Percentiles rank a stretch among this genome's conserved stretches.
phyloP scores from a whole-genome alignment of 2,329 filamentous ascomycete genomes.

The Colletotrichum neosansevieriae region DNA sequence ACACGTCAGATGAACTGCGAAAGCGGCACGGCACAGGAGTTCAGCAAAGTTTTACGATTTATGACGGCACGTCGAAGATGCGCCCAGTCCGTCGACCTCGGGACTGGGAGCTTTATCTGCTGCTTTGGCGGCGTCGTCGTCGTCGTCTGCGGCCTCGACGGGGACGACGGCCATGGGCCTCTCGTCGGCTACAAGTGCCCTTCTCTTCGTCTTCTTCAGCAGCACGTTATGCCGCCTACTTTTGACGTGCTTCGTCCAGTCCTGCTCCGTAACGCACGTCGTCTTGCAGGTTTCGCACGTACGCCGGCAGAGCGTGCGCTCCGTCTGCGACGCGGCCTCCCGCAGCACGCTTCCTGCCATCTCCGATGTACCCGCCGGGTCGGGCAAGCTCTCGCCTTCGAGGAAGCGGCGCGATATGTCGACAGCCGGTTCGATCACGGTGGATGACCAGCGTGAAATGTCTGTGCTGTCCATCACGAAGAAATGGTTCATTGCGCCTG shows the following conservation, averaged over 20 bases:
- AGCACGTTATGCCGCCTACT: conserved; percentile 51
- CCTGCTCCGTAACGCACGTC: conserved; percentile 67
- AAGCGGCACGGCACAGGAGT: background rate
- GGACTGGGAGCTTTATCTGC: conserved; percentile 25
- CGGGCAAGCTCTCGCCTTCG: conserved; percentile 63
- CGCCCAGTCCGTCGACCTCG: conserved; percentile 15
- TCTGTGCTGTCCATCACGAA: conserved; percentile 88
- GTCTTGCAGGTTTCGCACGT: conserved; percentile 81
- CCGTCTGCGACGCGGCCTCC: conserved; percentile 56
- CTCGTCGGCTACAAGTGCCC: conserved; percentile 49
- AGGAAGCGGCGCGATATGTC: conserved; percentile 75
- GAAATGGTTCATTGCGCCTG: conserved; percentile 66
- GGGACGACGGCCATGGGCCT: conserved; percentile 32
- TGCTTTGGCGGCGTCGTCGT: background rate
- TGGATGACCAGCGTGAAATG: conserved; percentile 67
- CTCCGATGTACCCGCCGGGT: conserved; percentile 61
- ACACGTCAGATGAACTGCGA: conserved; percentile 22
- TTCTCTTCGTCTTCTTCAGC: conserved; percentile 52
- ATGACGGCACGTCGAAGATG: conserved; percentile 24
- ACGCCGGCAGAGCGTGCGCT: conserved; percentile 67
- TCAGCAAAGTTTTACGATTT: conserved; percentile 16
- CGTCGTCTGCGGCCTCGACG: background rate
- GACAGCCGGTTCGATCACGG: conserved; percentile 75
- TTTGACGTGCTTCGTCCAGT: conserved; percentile 55
- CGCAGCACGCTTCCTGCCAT: conserved; percentile 69